Base-by-base conservation (phyloP, 805 yeast genomes). In the Saccharomycopsis javanensis region DNA sequence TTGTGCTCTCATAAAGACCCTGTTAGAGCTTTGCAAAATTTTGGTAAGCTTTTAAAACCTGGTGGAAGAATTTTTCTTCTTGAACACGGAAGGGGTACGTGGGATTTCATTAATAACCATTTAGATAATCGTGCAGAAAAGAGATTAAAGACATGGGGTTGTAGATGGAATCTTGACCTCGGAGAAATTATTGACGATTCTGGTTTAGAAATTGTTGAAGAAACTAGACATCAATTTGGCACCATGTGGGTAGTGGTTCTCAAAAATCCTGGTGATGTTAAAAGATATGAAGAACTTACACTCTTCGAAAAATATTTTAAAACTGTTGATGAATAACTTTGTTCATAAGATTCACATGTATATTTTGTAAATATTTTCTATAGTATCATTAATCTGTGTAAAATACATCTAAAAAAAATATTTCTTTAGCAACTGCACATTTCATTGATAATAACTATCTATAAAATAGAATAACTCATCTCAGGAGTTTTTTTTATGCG, bases 1-100 rank as follows among this genome's bases (percentile, higher is more conserved):
- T 73, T 94, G 51, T 94, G 99, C 71, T 91, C 98, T 0, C 97
- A 94, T 66, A 85, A 91, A 63, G 96, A 94, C 67, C 99, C 99
- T 0, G 89, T 87, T 1, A 74, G 72, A 59, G 95, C 96, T 0
- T 73, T 94, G 64, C 72, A 82, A 60, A 88, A 87, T 65, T 88
- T 94, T 82, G 74, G 78, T 15, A 65, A 72, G 28, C 71, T 94
- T 42, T 76, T 94, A 62, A 86, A 85, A 65, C 96, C 97, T 0
- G 92, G 89, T 15, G 99, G 99, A 37, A 79, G 94, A 70, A 82
- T 94, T 25, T 80, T 92, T 1, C 75, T 94, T 28, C 73, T 94
- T 56, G 99, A 94, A 68, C 99, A 94, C 67, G 99, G 99, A 1
- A 76, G 97, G 64, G 88, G 97, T 56, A 75, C 81, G 0, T 89